Conservation (phyloP, 805 yeast species). For the Zygosaccharomyces kombuchaensis region DNA sequence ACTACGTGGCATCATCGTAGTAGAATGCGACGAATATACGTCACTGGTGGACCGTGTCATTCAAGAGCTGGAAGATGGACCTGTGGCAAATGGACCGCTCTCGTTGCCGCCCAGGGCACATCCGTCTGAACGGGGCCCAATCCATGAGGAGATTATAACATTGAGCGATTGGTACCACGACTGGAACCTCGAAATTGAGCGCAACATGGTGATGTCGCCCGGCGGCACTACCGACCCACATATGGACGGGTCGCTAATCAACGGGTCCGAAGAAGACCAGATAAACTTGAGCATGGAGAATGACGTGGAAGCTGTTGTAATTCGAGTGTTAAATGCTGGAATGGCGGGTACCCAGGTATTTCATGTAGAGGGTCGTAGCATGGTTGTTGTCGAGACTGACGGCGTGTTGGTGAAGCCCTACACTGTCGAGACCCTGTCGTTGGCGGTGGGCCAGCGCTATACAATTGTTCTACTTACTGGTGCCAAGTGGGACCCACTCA, state of each 20-base stretch:
- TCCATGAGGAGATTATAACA: slow-evolving; percentile 48
- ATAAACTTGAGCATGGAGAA: slow-evolving; percentile 38
- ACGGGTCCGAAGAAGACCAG: slow-evolving; percentile 20
- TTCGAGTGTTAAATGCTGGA: slow-evolving; percentile 53
- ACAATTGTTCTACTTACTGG: slow-evolving; percentile 54
- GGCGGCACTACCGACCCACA: slow-evolving; percentile 30
- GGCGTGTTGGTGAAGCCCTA: slow-evolving; percentile 52
- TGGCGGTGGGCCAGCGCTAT: slow-evolving; percentile 76
- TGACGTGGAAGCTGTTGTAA: slow-evolving; percentile 40
- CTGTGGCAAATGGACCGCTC: slow-evolving; percentile 1
- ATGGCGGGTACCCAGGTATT: slow-evolving; percentile 55
- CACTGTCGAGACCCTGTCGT: slow-evolving; percentile 43
- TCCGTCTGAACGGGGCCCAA: neutral
- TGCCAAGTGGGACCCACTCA: slow-evolving; percentile 30
- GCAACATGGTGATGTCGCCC: slow-evolving; percentile 22
- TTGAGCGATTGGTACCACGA: slow-evolving; percentile 61
- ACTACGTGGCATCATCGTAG: slow-evolving; percentile 45
- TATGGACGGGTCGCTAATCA: slow-evolving; percentile 25
- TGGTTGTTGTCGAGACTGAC: slow-evolving; percentile 56
- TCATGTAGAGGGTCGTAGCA: slow-evolving; percentile 48
- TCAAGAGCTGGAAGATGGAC: neutral
- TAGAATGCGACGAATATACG: slow-evolving; percentile 45
- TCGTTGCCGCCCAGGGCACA: neutral
- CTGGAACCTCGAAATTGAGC: slow-evolving; percentile 37
- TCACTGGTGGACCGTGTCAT: slow-evolving; percentile 35